These are phyloP conservation scores for Magnusiomyces paraingens DNA, from an alignment of 1,139 yeast species.

Conservation along the genomic window DNA sequence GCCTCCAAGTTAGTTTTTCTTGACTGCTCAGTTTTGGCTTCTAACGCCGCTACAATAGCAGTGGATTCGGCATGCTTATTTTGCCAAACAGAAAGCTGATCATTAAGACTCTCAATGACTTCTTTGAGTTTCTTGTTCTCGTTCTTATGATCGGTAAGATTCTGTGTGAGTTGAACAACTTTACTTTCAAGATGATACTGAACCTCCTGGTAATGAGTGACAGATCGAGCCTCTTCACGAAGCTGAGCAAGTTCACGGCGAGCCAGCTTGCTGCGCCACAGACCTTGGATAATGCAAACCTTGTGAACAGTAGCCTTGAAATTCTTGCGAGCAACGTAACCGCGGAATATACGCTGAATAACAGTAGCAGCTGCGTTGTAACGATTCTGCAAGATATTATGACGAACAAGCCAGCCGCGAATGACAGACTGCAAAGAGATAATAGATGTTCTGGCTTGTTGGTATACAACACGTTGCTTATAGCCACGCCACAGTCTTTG, in stretches of 20 bases:
- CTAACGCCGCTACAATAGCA: constrained; percentile 26
- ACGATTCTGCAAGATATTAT: constrained; percentile 42
- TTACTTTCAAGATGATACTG: constrained; percentile 91
- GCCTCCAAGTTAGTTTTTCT: constrained; percentile 48
- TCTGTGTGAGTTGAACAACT: constrained; percentile 89
- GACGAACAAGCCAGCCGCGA: constrained; percentile 61
- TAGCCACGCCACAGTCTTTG: constrained; percentile 72
- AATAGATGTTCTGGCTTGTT: constrained; percentile 44
- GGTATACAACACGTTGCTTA: constrained; percentile 45
- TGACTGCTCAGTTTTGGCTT: constrained; percentile 51
- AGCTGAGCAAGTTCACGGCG: constrained; percentile 53
- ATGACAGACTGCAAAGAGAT: constrained; percentile 58
- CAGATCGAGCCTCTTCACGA: constrained; percentile 83
- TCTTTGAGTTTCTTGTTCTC: constrained; percentile 68
- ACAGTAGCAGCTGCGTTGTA: constrained; percentile 57
- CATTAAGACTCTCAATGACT: constrained; percentile 49
- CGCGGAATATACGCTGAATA: constrained; percentile 66
- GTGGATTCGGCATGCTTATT: constrained; percentile 29
- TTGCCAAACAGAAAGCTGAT: constrained; percentile 33
- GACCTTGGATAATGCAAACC: constrained; percentile 68
- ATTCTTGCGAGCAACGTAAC: constrained; percentile 44
- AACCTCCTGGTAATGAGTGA: constrained; percentile 81
- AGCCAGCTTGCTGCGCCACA: constrained; percentile 73
- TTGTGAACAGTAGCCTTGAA: constrained; percentile 43
- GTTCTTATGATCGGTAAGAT: constrained; percentile 65